Evolutionary conservation across 1,284 basidiomycete genomes (phyloP), one percentile per base, ranked within the genome.

Genomic region (Moesziomyces sp.): DNA sequence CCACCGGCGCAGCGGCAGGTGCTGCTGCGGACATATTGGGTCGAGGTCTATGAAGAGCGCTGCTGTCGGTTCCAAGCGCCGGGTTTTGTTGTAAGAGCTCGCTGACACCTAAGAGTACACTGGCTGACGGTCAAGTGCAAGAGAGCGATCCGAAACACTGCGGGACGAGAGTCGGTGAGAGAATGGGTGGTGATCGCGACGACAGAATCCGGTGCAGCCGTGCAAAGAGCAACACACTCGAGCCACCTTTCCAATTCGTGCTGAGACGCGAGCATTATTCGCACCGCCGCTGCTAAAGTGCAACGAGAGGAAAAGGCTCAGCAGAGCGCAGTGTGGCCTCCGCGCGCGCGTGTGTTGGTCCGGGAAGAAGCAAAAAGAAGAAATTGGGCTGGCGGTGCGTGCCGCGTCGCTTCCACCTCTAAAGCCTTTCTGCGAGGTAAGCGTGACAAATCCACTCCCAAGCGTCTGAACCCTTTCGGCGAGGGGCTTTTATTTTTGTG

Each of bases 11-110:
- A 49, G 66, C 58, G 24, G 69, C 60, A 46, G 75, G 56, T 46
- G 68, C 58, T 48, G 70, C 67, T 56, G 72, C 60, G 21, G 75
- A 75, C 75, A 72, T 72, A 19, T 35, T 53, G 35, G 34, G 35
- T 11, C 26, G 34, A 28, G 4, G 23, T 34, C 44, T 35, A 14
- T 46, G 34, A 18, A 26, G 35, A n/a, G 35, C 48, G 42, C 30
- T 34, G 30, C 30, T 5, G 30, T 34, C 30, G 30, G 30, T 34
- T 34, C 30, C 11, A 13, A 34, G 45, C 21, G 5, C 45, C 21
- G 45, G 45, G 2, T 26, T 19, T 8, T 21, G 14, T 16, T 23
- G 30, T 38, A 34, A 26, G 21, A 28, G 40, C 19, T 30, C 21
- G 49, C 8, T 7, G 26, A 28, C 6, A 28, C 5, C 26, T 5